These are phyloP conservation scores for Barnettozyma wickerhamii DNA, from an alignment of 805 yeast species.

Conservation along the genomic window DNA sequence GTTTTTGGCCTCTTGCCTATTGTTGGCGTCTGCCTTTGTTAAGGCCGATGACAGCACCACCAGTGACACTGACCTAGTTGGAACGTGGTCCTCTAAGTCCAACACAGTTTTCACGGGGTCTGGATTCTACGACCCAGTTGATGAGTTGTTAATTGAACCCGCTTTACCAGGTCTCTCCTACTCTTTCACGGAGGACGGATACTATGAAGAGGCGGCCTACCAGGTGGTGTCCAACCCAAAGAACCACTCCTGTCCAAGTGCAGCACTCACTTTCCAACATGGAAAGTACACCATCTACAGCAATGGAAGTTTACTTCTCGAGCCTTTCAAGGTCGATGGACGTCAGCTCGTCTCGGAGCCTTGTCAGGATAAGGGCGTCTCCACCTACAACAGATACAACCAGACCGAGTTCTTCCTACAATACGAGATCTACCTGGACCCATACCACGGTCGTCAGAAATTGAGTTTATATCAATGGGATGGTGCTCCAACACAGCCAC, in stretches of 20 bases:
- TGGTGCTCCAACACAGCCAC: constrained; percentile 79
- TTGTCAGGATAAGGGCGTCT: constrained; percentile 58
- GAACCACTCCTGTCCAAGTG: constrained; percentile 80
- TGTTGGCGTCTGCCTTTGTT: neutral
- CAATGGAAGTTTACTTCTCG: constrained; percentile 65
- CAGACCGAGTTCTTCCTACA: constrained; percentile 58
- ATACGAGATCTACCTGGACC: constrained; percentile 59
- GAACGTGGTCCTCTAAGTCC: constrained; percentile 95
- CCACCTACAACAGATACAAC: constrained; percentile 66
- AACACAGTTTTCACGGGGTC: constrained; percentile 97
- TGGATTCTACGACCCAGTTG: constrained; percentile 92
- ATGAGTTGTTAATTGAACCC: constrained; percentile 92
- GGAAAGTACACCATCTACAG: constrained; percentile 64
- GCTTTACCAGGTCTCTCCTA: constrained; percentile 91
- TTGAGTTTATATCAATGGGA: constrained; percentile 72
- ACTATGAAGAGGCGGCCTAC: constrained; percentile 85
- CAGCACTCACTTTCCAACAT: constrained; percentile 82
- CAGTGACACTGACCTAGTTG: constrained; percentile 35
- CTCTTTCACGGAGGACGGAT: constrained; percentile 91
- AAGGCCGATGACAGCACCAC: constrained; percentile 12
- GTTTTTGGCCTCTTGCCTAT: constrained; percentile 1
- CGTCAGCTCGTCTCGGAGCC: constrained; percentile 89
- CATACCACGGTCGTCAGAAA: constrained; percentile 79
- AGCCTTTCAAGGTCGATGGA: constrained; percentile 84
- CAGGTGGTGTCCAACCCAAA: constrained; percentile 66